These are phyloP conservation scores for Cryptosporidium muris DNA, from an alignment of 169 alveolate genomes.

Conservation along the genomic window DNA sequence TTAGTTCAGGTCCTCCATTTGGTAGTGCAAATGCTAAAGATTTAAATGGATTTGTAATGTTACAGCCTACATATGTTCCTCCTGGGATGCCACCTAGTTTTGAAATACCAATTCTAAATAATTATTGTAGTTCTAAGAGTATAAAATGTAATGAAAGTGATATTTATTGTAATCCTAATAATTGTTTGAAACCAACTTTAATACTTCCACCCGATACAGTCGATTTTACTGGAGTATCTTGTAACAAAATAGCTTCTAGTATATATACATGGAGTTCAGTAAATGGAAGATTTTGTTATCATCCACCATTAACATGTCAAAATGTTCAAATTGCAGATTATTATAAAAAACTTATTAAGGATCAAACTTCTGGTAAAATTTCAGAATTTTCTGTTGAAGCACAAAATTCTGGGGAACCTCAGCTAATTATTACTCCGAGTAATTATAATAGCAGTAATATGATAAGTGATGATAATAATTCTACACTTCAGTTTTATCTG, in stretches of 20 bases:
- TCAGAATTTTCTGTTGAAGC: conserved; percentile 51
- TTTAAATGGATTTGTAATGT: conserved; percentile 44
- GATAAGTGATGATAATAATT: not conserved
- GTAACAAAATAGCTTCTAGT: conserved; percentile 63
- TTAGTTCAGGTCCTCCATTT: conserved; percentile 70
- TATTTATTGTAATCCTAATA: not conserved
- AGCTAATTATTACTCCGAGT: conserved; percentile 12
- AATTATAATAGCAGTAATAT: conserved; percentile 13
- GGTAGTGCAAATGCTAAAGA: conserved; percentile 70
- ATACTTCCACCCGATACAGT: conserved; percentile 65
- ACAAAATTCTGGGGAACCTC: conserved; percentile 58
- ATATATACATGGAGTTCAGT: conserved; percentile 64
- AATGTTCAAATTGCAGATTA: conserved; percentile 41
- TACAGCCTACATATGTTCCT: conserved; percentile 65
- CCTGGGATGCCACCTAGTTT: conserved; percentile 50
- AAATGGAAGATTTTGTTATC: conserved; percentile 67
- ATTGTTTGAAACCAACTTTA: conserved; percentile 60
- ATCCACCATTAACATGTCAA: conserved; percentile 65
- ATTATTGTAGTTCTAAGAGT: conserved; percentile 28
- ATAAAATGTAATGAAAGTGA: conserved; percentile 51
- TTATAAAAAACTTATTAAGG: conserved; percentile 52
- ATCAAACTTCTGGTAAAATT: conserved; percentile 41
- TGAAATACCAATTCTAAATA: conserved; percentile 39
- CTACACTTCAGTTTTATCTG: not conserved
- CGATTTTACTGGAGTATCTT: conserved; percentile 65